phyloP scores from a whole-genome alignment of 495 filamentous ascomycete genomes.

The Aspergillus panamensis region DNA sequence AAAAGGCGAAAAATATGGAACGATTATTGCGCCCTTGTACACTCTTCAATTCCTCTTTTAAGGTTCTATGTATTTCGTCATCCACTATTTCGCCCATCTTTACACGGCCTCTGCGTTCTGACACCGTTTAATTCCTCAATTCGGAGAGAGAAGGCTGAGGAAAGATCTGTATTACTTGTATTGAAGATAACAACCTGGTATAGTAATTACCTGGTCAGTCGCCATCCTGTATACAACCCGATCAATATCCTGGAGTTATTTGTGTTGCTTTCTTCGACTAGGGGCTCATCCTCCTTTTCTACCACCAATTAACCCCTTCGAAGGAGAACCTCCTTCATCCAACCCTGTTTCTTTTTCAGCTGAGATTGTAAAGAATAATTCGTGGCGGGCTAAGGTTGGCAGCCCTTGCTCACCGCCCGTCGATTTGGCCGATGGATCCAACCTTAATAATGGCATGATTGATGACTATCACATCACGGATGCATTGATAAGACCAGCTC shows the following conservation, averaged over 20 bases:
- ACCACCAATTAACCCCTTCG: background rate
- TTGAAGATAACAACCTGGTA: too few relatives aligned
- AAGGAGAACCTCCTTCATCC: too few relatives aligned
- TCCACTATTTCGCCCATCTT: conserved; percentile 11
- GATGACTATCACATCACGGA: too few relatives aligned
- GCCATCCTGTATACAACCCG: too few relatives aligned
- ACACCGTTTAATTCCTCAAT: too few relatives aligned
- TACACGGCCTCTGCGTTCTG: background rate
- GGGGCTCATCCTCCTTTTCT: background rate
- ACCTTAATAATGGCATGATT: background rate
- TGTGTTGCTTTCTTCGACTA: background rate
- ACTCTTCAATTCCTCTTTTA: conserved; percentile 10
- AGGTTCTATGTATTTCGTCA: conserved; percentile 19
- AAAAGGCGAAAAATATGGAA: background rate
- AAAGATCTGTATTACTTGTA: too few relatives aligned
- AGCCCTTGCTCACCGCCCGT: conserved; percentile 23
- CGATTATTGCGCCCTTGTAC: conserved; percentile 13
- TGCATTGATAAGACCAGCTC: background rate
- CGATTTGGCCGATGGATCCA: background rate
- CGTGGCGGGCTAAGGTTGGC: conserved; percentile 12
- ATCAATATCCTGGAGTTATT: background rate
- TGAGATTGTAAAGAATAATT: background rate
- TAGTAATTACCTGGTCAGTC: too few relatives aligned
- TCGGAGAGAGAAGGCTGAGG: too few relatives aligned
- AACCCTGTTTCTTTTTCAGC: conserved; percentile 1